Evolutionary conservation across 1,284 basidiomycete species (phyloP).

Genomic region (Leccinum griseonigrum): DNA sequence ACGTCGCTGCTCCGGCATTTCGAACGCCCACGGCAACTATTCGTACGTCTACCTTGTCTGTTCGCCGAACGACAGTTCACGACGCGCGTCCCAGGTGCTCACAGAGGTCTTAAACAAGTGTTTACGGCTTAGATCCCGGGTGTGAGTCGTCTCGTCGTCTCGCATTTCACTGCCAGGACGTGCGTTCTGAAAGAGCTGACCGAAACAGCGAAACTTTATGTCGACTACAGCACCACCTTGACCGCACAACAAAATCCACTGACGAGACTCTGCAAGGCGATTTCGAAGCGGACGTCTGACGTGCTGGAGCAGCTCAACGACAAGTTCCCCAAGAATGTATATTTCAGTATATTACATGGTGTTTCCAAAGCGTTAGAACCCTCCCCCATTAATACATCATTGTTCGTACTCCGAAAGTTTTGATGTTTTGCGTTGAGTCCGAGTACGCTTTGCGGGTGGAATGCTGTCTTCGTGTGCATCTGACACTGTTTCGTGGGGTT

Average conservation of each 20-base stretch:
- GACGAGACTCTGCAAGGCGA: conserved; percentile 47
- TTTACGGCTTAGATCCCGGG: conserved; percentile 52
- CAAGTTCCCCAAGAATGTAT: too few relatives aligned
- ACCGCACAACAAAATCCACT: conserved; percentile 28
- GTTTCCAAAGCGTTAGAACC: too few relatives aligned
- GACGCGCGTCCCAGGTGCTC: conserved; percentile 47
- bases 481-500: too few relatives aligned
- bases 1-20: conserved; percentile 65
- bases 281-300: conserved; percentile 66
- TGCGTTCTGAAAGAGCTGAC: conserved; percentile 45
- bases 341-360: too few relatives aligned
- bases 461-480: too few relatives aligned
- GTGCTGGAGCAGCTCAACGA: too few relatives aligned
- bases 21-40: conserved; percentile 48
- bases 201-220: conserved; percentile 34
- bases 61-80: conserved; percentile 16
- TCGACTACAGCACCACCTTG: conserved; percentile 42
- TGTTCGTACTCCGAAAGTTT: too few relatives aligned
- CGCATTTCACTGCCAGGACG: conserved; percentile 10
- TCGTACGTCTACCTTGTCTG: conserved; percentile 37
- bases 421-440: too few relatives aligned
- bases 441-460: too few relatives aligned
- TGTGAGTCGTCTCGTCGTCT: conserved; percentile 40
- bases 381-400: too few relatives aligned
- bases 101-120: conserved; percentile 69